Base-by-base conservation (phyloP, 2,329 filamentous ascomycete species). In the Pezicula neosporulosa region DNA sequence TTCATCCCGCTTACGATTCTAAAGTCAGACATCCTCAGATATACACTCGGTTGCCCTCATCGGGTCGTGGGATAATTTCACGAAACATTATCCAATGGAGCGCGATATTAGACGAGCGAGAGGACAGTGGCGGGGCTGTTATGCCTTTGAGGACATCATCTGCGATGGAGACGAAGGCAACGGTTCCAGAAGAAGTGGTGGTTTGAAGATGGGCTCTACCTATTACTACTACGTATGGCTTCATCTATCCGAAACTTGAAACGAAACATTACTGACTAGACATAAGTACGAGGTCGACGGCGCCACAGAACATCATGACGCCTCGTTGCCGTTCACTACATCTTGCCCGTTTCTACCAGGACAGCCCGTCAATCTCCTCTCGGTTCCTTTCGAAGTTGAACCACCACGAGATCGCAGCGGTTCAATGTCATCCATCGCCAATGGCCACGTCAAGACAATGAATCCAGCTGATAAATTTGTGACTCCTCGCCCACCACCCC, bases 1-100 rank as follows among this genome's bases (percentile, higher is more conserved):
- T 52, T 58, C 52, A 51, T 42, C 33, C 44, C 21, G 50, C 56
- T 60, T 43, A 62, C 55, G 16, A 35, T 30, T 21, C 33, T 53
- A 42, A 66, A 86, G 83, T 64, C 77, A 81, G 71, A 84, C 83
- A 49, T 68, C 78, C 60, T 77, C 80, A 57, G 77, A 80, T 47
- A 78, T 84, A 56, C 77, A 78, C 56, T 86, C 86, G 42, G 89
- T 97, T 59, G 84, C 89, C 65, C 79, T 97, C 43, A 78, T 94
- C 61, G 93, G 93, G 56, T 96, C 91, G 57, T 97, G 93, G 93
- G 92, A 97, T 74, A 96, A 96, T 74, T 97, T 97, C 72, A 77
- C 79, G 54, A 83, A 80, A 64, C 76, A 83, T 46, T 93, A 96
- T 75, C 76, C 75, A 43, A 91, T 97, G 85, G 83, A 93, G 67